Conservation (phyloP, 1,284 basidiomycete genomes). For the Ceratobasidium sp. region DNA sequence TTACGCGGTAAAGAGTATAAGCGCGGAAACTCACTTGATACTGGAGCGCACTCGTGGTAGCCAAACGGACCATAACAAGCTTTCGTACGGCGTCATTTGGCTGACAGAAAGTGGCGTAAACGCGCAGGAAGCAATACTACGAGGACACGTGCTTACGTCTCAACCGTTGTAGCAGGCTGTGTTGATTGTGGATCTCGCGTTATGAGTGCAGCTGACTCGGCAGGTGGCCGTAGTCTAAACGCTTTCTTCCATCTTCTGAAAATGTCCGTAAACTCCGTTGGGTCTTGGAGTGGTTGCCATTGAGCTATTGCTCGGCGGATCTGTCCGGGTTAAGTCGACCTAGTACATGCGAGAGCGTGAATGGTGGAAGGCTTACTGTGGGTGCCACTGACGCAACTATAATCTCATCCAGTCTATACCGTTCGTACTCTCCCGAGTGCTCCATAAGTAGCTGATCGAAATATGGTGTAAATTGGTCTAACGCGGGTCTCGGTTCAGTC, state of each 20-base stretch:
- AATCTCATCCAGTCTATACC: constrained; percentile 85
- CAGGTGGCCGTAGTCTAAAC: constrained; percentile 58
- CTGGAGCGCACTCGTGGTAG: constrained; percentile 89
- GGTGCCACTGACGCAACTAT: constrained; percentile 90
- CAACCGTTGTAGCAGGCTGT: background rate
- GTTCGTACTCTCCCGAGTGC: constrained; percentile 79
- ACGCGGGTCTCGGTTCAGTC: constrained; percentile 64
- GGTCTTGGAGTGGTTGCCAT: constrained; percentile 78
- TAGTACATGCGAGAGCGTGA: background rate
- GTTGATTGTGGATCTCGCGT: constrained; percentile 14
- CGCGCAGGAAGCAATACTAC: constrained; percentile 47
- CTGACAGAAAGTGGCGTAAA: background rate
- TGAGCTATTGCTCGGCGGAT: constrained; percentile 67
- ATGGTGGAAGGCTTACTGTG: constrained; percentile 57
- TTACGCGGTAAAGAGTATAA: background rate
- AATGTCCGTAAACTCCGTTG: constrained; percentile 59
- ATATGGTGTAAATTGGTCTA: constrained; percentile 72
- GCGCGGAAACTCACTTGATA: constrained; percentile 65
- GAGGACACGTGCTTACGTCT: constrained; percentile 25
- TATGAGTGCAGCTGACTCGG: constrained; percentile 31
- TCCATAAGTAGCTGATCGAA: constrained; percentile 75
- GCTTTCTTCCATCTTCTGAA: constrained; percentile 75
- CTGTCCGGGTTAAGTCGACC: constrained; percentile 47
- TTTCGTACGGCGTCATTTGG: constrained; percentile 93
- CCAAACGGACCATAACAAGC: constrained; percentile 93